Percentiles rank a stretch among this genome's conserved stretches.
Evolutionary conservation across 768 basidiomycete genomes (phyloP).

Genomic region (Suillus hirtellus): DNA sequence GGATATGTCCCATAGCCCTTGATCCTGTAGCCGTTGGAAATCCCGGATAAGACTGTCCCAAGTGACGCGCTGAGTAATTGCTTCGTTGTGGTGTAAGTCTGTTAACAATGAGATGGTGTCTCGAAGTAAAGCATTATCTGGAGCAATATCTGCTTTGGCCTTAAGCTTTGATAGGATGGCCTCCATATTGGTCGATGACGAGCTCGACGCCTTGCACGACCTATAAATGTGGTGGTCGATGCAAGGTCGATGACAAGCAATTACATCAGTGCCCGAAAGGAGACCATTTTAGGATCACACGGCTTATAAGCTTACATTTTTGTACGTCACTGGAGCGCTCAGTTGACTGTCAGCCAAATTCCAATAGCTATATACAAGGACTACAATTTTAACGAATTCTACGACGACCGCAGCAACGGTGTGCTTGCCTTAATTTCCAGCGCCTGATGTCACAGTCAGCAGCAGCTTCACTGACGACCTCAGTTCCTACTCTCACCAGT

Average conservation of each 20-base stretch:
- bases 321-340: neutral
- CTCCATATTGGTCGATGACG: constrained; percentile 21
- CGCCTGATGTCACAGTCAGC: constrained; percentile 23
- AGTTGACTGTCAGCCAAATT: neutral
- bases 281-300: neutral
- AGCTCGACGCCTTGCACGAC: neutral
- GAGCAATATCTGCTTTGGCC: constrained; percentile 13
- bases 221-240: neutral
- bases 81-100: constrained; percentile 25
- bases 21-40: constrained; percentile 25
- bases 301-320: neutral
- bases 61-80: constrained; percentile 19
- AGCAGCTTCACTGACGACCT: constrained; percentile 8
- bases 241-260: neutral
- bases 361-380: neutral
- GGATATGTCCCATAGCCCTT: constrained; percentile 27
- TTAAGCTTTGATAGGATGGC: constrained; percentile 29
- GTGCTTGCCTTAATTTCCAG: neutral
- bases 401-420: neutral
- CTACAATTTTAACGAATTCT: neutral
- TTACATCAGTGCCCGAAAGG: neutral
- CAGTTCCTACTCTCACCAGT: constrained; percentile 20
- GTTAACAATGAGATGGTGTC: constrained; percentile 22
- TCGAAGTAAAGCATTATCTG: constrained; percentile 20
- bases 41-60: constrained; percentile 25